Conservation (phyloP, 805 yeast genomes). For the Isabelozyma rhagii region DNA sequence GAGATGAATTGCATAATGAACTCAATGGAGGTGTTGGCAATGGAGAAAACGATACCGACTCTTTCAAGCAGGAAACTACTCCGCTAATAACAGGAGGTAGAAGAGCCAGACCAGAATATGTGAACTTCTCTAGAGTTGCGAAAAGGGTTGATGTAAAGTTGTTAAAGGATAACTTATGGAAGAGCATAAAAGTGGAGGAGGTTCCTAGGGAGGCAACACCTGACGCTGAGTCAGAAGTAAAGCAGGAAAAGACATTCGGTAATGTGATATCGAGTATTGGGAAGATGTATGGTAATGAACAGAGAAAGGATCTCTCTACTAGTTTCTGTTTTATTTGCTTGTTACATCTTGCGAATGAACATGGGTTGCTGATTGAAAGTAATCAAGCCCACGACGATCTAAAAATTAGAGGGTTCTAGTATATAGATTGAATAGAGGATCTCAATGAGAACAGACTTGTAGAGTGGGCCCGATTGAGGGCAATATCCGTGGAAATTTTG, state of each 20-base stretch:
- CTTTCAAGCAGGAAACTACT: slow-evolving; percentile 8
- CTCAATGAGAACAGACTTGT: too few species aligned
- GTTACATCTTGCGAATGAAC: slow-evolving; percentile 44
- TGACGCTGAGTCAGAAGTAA: slow-evolving; percentile 27
- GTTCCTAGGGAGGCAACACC: slow-evolving; percentile 20
- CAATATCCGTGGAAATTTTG: too few species aligned
- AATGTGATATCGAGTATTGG: slow-evolving; percentile 33
- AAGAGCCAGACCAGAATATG: slow-evolving; percentile 35
- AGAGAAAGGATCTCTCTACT: slow-evolving; percentile 40
- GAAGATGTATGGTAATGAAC: slow-evolving; percentile 32
- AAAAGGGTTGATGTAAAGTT: slow-evolving; percentile 40
- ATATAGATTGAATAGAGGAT: too few species aligned
- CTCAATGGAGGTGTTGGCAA: not conserved
- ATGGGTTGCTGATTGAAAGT: slow-evolving; percentile 30
- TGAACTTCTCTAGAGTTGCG: slow-evolving; percentile 41
- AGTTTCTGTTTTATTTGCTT: slow-evolving; percentile 46
- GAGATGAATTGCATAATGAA: slow-evolving; percentile 13
- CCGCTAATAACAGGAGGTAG: slow-evolving; percentile 18
- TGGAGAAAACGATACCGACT: slow-evolving; percentile 7
- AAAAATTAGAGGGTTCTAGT: slow-evolving; percentile 22
- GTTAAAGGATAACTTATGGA: slow-evolving; percentile 41
- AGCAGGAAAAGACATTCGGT: slow-evolving; percentile 24
- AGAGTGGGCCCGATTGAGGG: too few species aligned
- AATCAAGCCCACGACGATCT: slow-evolving; percentile 35
- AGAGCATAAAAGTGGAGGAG: slow-evolving; percentile 21